Evolutionary conservation across 1,284 basidiomycete genomes (phyloP).

Genomic region (Polyporus tsugae): DNA sequence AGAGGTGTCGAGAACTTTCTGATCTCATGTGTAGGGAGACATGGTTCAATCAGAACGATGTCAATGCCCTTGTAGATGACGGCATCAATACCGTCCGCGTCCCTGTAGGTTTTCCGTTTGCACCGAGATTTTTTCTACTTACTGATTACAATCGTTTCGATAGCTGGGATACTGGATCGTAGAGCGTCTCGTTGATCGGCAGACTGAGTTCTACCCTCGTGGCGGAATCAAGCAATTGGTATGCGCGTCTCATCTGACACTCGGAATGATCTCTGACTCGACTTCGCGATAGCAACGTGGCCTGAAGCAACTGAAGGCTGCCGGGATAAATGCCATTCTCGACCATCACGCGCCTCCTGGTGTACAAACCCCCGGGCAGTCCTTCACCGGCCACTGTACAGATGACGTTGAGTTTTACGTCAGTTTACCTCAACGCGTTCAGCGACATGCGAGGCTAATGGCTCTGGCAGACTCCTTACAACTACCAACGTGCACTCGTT

Average conservation of each 20-base stretch:
- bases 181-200: slow-evolving; percentile 71
- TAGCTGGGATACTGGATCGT: slow-evolving; percentile 86
- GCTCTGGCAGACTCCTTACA: slow-evolving; percentile 60
- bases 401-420: slow-evolving; percentile 79
- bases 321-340: slow-evolving; percentile 71
- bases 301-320: slow-evolving; percentile 61
- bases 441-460: not conserved
- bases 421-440: slow-evolving; percentile 30
- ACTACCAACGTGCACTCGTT: slow-evolving; percentile 77
- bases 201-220: slow-evolving; percentile 68
- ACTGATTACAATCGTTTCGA: not conserved
- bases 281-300: slow-evolving; percentile 58
- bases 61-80: slow-evolving; percentile 55
- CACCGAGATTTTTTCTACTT: not conserved
- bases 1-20: not conserved
- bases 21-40: slow-evolving; percentile 50
- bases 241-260: slow-evolving; percentile 28
- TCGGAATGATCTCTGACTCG: not conserved
- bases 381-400: slow-evolving; percentile 80
- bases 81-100: slow-evolving; percentile 81
- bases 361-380: slow-evolving; percentile 63
- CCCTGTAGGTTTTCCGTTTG: slow-evolving; percentile 56
- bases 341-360: slow-evolving; percentile 84
- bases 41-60: slow-evolving; percentile 76
- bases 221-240: slow-evolving; percentile 75